These are phyloP conservation scores for Saccharomycopsis schoenii DNA, from an alignment of 805 yeast species.

Conservation along the genomic window DNA sequence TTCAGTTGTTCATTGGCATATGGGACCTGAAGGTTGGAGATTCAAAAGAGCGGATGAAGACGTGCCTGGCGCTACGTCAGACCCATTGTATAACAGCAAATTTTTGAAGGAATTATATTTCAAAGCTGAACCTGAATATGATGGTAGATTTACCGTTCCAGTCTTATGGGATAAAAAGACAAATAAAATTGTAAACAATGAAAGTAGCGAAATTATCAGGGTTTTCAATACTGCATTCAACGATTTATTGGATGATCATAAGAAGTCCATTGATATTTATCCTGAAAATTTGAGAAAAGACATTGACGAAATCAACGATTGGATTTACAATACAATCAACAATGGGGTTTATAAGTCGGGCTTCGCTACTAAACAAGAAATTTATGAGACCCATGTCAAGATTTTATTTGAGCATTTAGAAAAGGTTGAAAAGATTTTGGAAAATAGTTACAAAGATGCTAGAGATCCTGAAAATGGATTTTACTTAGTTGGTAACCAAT, in stretches of 20 bases:
- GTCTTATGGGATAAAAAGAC: constrained; percentile 84
- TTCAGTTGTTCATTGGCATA: constrained; percentile 83
- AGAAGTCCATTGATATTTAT: constrained; percentile 47
- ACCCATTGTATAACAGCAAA: constrained; percentile 47
- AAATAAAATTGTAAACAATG: constrained; percentile 81
- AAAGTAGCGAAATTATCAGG: constrained; percentile 81
- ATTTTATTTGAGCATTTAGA: constrained; percentile 60
- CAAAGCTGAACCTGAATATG: constrained; percentile 65
- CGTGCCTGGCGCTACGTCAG: constrained; percentile 38
- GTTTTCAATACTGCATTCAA: constrained; percentile 72
- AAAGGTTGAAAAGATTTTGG: constrained; percentile 53
- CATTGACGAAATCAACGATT: constrained; percentile 69
- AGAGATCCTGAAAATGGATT: constrained; percentile 21
- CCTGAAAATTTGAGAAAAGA: constrained; percentile 44
- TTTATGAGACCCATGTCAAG: constrained; percentile 59
- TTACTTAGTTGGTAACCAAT: constrained; percentile 48
- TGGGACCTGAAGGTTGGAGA: constrained; percentile 87
- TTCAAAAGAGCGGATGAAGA: constrained; percentile 46
- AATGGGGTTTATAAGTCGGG: constrained; percentile 93
- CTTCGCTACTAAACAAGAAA: constrained; percentile 75
- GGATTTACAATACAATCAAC: constrained; percentile 81
- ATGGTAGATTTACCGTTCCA: constrained; percentile 86
- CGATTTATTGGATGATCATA: constrained; percentile 30
- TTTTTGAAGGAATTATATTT: constrained; percentile 64
- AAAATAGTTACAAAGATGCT: constrained; percentile 30